These are phyloP conservation scores for Elongisporangium anandrum DNA, from an alignment of 352 stramenopile genomes.

Conservation along the genomic window DNA sequence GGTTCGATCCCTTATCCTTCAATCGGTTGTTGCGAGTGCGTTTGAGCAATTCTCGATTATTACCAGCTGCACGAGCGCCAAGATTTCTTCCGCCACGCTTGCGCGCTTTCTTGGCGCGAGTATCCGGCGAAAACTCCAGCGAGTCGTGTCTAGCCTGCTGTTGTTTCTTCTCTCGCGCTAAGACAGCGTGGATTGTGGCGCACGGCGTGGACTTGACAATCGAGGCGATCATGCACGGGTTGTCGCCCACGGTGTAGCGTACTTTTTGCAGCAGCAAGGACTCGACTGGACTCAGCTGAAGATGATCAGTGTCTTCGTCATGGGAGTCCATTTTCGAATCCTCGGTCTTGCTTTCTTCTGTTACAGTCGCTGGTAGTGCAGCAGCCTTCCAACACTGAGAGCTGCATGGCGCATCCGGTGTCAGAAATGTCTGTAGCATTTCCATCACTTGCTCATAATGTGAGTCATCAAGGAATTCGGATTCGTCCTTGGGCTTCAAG, in stretches of 20 bases:
- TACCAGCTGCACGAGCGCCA: constrained; percentile 21
- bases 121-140: constrained; percentile 42
- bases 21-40: constrained; percentile 57
- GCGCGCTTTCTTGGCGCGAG: constrained; percentile 25
- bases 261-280: constrained; percentile 55
- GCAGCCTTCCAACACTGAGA: constrained; percentile 35
- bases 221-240: constrained; percentile 58
- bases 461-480: constrained; percentile 66
- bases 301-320: constrained; percentile 6
- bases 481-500: constrained; percentile 34
- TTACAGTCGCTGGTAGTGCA: not conserved
- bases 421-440: constrained; percentile 38
- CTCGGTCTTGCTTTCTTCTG: not conserved
- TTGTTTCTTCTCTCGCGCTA: constrained; percentile 37
- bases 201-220: constrained; percentile 57
- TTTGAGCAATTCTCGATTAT: constrained; percentile 60
- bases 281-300: constrained; percentile 29
- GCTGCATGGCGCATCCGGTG: constrained; percentile 25
- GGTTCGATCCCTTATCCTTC: constrained; percentile 54
- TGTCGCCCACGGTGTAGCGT: constrained; percentile 47
- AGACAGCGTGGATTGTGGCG: constrained; percentile 42
- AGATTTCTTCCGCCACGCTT: constrained; percentile 26
- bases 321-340: not conserved
- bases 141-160: constrained; percentile 14
- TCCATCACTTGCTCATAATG: constrained; percentile 33